Base-by-base conservation (phyloP, 352 stramenopile species). In the Chrysophaeum taylorii region DNA sequence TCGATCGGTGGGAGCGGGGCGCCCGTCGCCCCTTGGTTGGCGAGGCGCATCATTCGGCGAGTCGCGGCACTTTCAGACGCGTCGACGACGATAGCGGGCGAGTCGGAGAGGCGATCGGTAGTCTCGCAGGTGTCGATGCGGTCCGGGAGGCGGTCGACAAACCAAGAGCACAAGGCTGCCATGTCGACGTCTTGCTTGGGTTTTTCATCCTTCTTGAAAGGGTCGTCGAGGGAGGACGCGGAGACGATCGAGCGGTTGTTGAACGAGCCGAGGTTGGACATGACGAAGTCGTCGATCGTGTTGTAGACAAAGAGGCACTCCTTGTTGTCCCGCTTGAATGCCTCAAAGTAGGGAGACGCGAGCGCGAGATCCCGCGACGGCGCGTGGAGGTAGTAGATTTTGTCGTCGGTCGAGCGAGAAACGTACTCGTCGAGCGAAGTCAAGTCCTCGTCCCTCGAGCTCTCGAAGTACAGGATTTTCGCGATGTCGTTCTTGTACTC, bases 281-380 rank as follows among this genome's bases (percentile, higher is more conserved):
- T 98, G 53, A 99, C 95, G 73, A 99, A 99, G 77, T 99, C 96
- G 74, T 99, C 96, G 70, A 99, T 97, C 7, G 93, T 84, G 74
- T 89, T 93, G 82, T 98, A 99, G 53, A 98, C 83, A 72, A 99
- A 99, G 52, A 99, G 78, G 52, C 76, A 70, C 79, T 93, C 85
- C 12, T 78, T 64, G 35, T 86, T 83, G 14, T 80, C 78, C 33
- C 88, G 92, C 81, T 98, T 96, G 84, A 99, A 99, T 7, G 89
- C 92, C 81, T 99, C 96, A 71, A 96, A 97, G 85, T 99, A 99
- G 15, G 96, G 95, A 72, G 92, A 98, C 35, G 90, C 86, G 62
- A 85, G 42, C 16, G 95, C 95, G 48, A 98, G 89, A 48, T 94
- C 87, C 36, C 95, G 88, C 45, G 85, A 96, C 33, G 95, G 95